Evolutionary conservation across 208 protist genomes (phyloP).

Genomic region (Crithidia fasciculata): DNA sequence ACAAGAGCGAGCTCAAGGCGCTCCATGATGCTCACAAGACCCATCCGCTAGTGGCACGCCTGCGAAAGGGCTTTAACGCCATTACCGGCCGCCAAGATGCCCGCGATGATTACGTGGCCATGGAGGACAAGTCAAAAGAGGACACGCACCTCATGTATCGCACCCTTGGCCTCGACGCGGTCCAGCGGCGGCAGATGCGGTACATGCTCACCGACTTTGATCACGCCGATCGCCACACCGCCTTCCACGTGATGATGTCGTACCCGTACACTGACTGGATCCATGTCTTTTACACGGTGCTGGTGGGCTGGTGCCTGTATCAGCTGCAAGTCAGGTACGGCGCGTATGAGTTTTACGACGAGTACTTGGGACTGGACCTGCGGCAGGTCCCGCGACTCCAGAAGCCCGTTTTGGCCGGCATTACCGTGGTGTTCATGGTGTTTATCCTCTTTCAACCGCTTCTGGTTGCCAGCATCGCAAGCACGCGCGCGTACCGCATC

Average conservation of each 20-base stretch:
- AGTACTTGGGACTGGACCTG: conserved; percentile 88
- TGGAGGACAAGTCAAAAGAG: conserved; percentile 37
- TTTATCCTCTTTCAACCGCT: conserved; percentile 82
- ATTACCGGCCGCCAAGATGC: conserved; percentile 42
- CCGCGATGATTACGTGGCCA: conserved; percentile 55
- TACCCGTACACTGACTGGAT: conserved; percentile 91
- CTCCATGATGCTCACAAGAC: conserved; percentile 39
- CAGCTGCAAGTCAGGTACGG: conserved; percentile 65
- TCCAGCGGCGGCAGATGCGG: conserved; percentile 85
- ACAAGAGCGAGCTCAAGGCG: conserved; percentile 33
- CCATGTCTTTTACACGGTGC: conserved; percentile 83
- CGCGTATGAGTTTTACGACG: conserved; percentile 88
- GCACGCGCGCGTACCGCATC: conserved; percentile 84
- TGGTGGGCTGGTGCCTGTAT: conserved; percentile 74
- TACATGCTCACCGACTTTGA: conserved; percentile 90
- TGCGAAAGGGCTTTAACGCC: conserved; percentile 49
- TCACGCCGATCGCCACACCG: conserved; percentile 71
- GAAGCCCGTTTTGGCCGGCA: conserved; percentile 66
- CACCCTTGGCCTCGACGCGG: conserved; percentile 67
- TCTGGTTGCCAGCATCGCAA: conserved; percentile 82
- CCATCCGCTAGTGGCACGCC: conserved; percentile 34
- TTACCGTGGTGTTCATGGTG: conserved; percentile 80
- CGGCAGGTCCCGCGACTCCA: conserved; percentile 77
- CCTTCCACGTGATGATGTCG: conserved; percentile 92
- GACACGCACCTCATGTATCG: conserved; percentile 78